A percentile compares a stretch with the other conserved stretches of the same genome.
phyloP scores from a whole-genome alignment of 2,329 filamentous ascomycete genomes.

The Hysterium pulicare region DNA sequence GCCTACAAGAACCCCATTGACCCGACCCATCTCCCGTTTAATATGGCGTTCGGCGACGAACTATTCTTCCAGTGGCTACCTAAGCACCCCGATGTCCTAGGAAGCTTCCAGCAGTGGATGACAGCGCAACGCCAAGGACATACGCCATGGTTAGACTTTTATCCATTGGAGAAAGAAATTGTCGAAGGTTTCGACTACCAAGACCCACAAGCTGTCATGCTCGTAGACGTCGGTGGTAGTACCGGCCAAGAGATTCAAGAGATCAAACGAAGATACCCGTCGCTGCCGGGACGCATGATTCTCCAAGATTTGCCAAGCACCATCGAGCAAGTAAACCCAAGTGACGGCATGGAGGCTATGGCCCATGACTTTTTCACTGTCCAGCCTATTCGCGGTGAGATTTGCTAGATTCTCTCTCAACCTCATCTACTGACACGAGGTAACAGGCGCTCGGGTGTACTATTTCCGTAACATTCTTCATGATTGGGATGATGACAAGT shows the following conservation, averaged over 20 bases:
- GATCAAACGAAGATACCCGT: constrained; percentile 30
- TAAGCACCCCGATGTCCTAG: not conserved
- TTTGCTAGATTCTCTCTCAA: too few relatives aligned
- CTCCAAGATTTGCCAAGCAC: constrained; percentile 40
- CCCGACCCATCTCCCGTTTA: not conserved
- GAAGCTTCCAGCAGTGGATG: not conserved
- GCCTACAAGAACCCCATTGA: not conserved
- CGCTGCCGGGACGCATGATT: constrained; percentile 34
- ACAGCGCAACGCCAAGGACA: not conserved
- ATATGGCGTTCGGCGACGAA: not conserved
- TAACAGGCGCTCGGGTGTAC: constrained; percentile 25
- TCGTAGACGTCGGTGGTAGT: constrained; percentile 44
- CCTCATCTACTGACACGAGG: too few relatives aligned
- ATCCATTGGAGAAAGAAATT: not conserved
- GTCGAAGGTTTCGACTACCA: not conserved
- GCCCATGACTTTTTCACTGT: constrained; percentile 23
- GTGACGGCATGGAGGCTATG: constrained; percentile 27
- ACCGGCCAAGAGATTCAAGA: constrained; percentile 37
- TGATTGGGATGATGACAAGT: constrained; percentile 34
- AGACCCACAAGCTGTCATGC: constrained; percentile 18
- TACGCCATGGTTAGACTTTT: not conserved
- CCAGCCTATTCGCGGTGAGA: constrained; percentile 29
- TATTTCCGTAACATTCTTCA: constrained; percentile 36
- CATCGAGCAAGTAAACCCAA: constrained; percentile 22
- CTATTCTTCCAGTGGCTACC: not conserved